Conservation (phyloP, 331 rosid species). For the Acacia pycnantha region DNA sequence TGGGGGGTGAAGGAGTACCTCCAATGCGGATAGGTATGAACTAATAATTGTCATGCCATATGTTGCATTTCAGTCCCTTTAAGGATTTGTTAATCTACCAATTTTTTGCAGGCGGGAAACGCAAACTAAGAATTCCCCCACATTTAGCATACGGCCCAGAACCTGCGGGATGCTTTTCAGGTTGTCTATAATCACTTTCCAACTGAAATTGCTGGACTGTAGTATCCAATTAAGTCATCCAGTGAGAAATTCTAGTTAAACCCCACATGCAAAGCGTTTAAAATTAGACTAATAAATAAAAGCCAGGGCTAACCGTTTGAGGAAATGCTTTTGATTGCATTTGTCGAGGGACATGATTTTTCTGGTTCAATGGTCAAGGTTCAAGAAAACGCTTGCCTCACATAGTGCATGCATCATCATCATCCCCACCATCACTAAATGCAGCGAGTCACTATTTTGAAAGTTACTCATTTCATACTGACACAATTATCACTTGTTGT, state of each 20-base stretch:
- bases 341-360: conserved; percentile 3
- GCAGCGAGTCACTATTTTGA: not conserved
- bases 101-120: conserved; percentile 71
- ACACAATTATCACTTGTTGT: conserved; percentile 31
- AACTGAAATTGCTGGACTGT: conserved; percentile 8
- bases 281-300: not conserved
- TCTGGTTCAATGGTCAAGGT: not conserved
- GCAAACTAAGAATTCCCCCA: conserved; percentile 84
- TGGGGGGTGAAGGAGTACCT: conserved; percentile 93
- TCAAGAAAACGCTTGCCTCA: not conserved
- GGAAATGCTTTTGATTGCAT: conserved; percentile 9
- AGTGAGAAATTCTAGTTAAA: not conserved
- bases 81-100: not conserved
- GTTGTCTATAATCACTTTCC: conserved; percentile 38
- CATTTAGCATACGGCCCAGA: conserved; percentile 94
- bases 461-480: conserved; percentile 25
- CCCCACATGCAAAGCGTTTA: not conserved
- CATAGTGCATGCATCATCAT: not conserved
- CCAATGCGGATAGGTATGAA: conserved; percentile 89
- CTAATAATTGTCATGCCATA: conserved; percentile 13
- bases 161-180: conserved; percentile 97
- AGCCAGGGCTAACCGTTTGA: not conserved
- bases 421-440: not conserved
- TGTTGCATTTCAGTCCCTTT: conserved; percentile 20
- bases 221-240: conserved; percentile 1